A percentile compares a stretch with the other conserved stretches of the same genome.
Conservation (phyloP, 1,284 basidiomycete species). For the Bondarzewia mesenterica region DNA sequence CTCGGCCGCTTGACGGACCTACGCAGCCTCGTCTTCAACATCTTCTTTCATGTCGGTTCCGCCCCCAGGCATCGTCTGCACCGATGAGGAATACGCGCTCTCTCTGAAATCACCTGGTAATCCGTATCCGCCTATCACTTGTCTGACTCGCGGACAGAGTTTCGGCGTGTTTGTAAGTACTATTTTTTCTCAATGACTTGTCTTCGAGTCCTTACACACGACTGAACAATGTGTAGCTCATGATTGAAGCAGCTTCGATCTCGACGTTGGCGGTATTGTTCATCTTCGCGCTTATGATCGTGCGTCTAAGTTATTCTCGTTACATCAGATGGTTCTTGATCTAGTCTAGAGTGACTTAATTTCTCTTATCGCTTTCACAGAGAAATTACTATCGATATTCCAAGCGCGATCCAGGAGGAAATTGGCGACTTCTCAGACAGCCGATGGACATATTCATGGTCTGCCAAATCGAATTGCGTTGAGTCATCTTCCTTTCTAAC, state of each 20-base stretch:
- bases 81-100: neutral
- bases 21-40: too few species aligned
- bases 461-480: neutral
- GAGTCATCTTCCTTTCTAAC: neutral
- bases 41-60: neutral
- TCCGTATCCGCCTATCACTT: neutral
- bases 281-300: conserved; percentile 2
- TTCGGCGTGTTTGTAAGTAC: neutral
- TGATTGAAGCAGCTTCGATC: neutral
- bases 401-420: neutral
- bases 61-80: conserved; percentile 5
- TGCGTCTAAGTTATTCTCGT: neutral
- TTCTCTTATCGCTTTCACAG: neutral
- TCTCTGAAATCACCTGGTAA: neutral
- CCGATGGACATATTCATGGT: conserved; percentile 8
- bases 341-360: neutral
- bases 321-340: neutral
- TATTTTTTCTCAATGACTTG: neutral
- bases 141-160: conserved; percentile 4
- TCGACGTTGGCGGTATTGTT: neutral
- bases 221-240: conserved; percentile 2
- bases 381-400: conserved; percentile 3
- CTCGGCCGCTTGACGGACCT: too few species aligned
- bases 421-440: conserved; percentile 2
- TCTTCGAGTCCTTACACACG: too few species aligned